Evolutionary conservation across 768 basidiomycete species (phyloP).

Genomic region (Pleurotus tuber-regium): DNA sequence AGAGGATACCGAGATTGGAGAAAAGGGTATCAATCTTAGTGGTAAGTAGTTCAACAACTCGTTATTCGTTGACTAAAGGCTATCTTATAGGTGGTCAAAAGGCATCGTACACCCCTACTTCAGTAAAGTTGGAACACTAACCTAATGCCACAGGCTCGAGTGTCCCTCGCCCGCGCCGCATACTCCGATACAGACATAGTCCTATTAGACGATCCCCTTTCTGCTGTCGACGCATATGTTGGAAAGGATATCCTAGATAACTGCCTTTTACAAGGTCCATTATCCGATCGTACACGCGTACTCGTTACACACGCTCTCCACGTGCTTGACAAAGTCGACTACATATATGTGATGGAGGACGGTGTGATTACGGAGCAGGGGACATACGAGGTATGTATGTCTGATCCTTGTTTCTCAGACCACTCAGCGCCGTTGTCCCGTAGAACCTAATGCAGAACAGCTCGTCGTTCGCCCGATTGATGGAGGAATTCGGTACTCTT

Average conservation of each 20-base stretch:
- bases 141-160: conserved; percentile 48
- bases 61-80: neutral
- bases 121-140: neutral
- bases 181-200: conserved; percentile 74
- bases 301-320: conserved; percentile 62
- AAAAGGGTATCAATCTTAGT: conserved; percentile 72
- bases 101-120: conserved; percentile 13
- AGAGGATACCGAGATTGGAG: conserved; percentile 70
- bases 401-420: neutral
- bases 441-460: conserved; percentile 46
- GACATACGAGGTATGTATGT: conserved; percentile 43
- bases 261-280: conserved; percentile 53
- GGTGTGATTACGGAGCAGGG: conserved; percentile 62
- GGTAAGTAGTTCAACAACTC: conserved; percentile 30
- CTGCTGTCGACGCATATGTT: conserved; percentile 77
- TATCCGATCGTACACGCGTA: conserved; percentile 53
- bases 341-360: conserved; percentile 62
- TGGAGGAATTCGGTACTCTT: conserved; percentile 53
- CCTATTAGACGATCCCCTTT: conserved; percentile 79
- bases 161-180: conserved; percentile 73
- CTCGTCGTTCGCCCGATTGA: conserved; percentile 44
- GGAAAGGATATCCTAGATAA: conserved; percentile 63
- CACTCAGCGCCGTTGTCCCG: conserved; percentile 6
- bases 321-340: conserved; percentile 57
- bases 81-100: conserved; percentile 30